Conservation (phyloP, 1,284 basidiomycete genomes). For the Puccinia coronata region DNA sequence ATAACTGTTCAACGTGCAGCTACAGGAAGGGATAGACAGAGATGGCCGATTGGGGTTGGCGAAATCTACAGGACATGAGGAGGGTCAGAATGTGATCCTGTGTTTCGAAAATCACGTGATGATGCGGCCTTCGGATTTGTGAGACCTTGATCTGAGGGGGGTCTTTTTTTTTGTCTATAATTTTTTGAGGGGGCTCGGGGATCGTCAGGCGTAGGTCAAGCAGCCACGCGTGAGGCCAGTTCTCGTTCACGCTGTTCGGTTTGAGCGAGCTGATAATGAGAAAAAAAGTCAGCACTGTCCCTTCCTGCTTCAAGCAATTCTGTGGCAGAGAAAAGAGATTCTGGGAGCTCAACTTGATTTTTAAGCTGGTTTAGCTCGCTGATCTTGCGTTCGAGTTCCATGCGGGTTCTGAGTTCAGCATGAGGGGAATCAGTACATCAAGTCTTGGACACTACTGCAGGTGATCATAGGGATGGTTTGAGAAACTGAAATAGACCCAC, state of each 20-base stretch:
- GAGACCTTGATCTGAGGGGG: not conserved
- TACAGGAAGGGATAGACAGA: too few species aligned
- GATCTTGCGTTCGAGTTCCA: conserved; percentile 37
- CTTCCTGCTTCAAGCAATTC: not conserved
- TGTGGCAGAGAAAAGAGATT: not conserved
- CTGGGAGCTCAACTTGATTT: conserved; percentile 22
- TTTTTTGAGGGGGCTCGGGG: not conserved
- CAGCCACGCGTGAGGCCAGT: conserved; percentile 17
- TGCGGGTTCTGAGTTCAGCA: conserved; percentile 14
- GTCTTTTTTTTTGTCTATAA: not conserved
- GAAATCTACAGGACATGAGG: not conserved
- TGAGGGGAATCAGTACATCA: not conserved
- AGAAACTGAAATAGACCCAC: not conserved
- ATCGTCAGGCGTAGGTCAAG: not conserved
- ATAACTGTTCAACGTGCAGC: too few species aligned
- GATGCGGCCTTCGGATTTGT: not conserved
- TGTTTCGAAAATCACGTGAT: not conserved
- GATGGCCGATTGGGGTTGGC: too few species aligned
- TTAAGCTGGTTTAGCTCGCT: conserved; percentile 38
- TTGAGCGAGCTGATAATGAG: conserved; percentile 34
- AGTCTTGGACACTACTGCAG: too few species aligned
- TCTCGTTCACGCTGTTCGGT: conserved; percentile 46
- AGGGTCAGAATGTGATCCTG: not conserved
- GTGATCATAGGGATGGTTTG: not conserved
- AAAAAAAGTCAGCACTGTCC: not conserved